Evolutionary conservation across 2,329 filamentous ascomycete genomes (phyloP), one percentile per base, ranked within the genome.

Genomic region (Aspergillus cejpii): DNA sequence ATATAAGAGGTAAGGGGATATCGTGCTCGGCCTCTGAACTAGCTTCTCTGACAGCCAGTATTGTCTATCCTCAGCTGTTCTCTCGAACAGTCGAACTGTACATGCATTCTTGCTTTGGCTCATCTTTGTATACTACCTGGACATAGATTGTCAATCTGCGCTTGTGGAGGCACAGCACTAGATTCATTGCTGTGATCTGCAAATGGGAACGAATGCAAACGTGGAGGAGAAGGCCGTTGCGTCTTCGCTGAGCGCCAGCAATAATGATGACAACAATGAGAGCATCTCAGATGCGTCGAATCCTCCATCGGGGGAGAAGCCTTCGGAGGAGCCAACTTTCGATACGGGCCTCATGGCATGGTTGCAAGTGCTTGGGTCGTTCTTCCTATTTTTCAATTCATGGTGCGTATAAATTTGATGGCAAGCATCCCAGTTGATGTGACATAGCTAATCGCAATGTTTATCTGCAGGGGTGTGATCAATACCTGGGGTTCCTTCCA

Each of bases 401-500:
- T 75, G 72, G 71, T 71, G 67, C 56, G 60, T 51, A 12, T 14
- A 21, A n/a, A 41, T n/a, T 11, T 11, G 8, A 26, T n/a, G 3
- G 2, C 26, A 21, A 29, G 15, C 10, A 6, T 17, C 7, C 28
- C 5, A 20, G 20, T 40, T 23, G 20, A 44, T 24, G 17, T 6
- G 17, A 6, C 19, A 27, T 23, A 10, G 38, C 52, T 59, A 40
- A 59, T 39, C 21, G 21, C 4, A 5, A 6, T 34, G 2, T 28
- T 29, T 21, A 15, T 15, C 31, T 40, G n/a, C n/a, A 71, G 72
- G 73, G 74, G 74, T 7, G 57, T 76, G 10, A 68, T 76, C 43
- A 74, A 75, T 43, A 72, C 68, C 4, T 79, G 74, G 60, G 75
- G 75, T 39, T 69, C 71, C 36, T 78, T 74, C 51, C 74, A 79